Base-by-base conservation (phyloP, 306 rosid genomes). In the Rubus parviflorus region DNA sequence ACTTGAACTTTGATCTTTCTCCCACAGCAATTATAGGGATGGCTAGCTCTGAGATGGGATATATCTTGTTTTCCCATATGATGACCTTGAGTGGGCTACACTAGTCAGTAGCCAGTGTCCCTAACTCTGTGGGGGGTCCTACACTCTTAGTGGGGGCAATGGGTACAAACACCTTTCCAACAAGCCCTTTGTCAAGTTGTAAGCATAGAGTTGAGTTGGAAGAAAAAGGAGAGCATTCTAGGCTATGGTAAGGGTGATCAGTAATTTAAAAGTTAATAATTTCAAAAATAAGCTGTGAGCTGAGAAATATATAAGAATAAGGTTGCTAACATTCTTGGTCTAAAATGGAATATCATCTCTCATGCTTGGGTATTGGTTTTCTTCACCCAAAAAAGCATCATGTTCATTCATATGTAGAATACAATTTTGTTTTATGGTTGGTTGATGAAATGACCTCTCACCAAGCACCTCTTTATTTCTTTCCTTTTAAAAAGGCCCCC, bases 381-480 rank as follows among this genome's bases (percentile, higher is more conserved):
- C 81, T 75, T 85, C 51, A 0, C 56, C 75, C 67, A 73, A 68
- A 65, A 78, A 82, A 85, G 90, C 87, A 87, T 88, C 86, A 84
- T 84, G 48, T 65, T 40, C 48, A n/a, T 65, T 19, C 38, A 4
- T 63, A 40, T 62, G 20, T 37, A 77, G 76, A 88, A 84, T 85
- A 73, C 85, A 79, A 72, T 72, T 84, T 84, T 84, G 80, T 85
- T 81, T 54, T 78, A 78, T 86, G 77, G 86, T 81, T 86, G 83
- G 89, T 89, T 83, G 79, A 78, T 83, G 92, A 89, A 81, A 85
- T 89, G 97, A 89, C 94, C 85, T 56, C 90, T 81, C 93, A 89
- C 90, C 92, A 83, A 86, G 85, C 81, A 84, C 82, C 77, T 79
- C 76, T 74, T 58, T 73, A 71, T 69, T 70, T 77, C 63, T 75